Percentiles rank a stretch among this genome's conserved stretches.
phyloP scores from a whole-genome alignment of 208 protist species.

The Zelonia costaricensis region DNA sequence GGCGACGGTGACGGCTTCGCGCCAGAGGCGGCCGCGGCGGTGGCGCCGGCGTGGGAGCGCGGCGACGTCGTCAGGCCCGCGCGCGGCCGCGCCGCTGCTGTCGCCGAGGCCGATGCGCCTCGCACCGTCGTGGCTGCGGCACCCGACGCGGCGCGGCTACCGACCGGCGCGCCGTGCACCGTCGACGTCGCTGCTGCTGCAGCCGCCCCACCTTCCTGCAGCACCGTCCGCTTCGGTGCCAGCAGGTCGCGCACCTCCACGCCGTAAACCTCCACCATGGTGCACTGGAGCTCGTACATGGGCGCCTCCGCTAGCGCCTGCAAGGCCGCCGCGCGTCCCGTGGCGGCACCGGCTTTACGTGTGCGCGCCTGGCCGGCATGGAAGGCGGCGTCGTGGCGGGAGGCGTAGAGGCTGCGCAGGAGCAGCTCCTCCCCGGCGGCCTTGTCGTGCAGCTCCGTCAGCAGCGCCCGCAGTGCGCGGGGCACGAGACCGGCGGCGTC shows the following conservation, averaged over 20 bases:
- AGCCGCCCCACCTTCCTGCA: not conserved
- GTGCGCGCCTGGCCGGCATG: not conserved
- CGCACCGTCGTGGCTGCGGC: no score
- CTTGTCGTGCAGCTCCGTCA: slow-evolving; percentile 5
- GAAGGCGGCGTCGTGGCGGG: slow-evolving; percentile 7
- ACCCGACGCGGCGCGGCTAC: not conserved
- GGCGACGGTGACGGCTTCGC: no score
- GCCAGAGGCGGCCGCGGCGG: no score
- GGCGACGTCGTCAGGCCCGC: no score
- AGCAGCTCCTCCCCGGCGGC: slow-evolving; percentile 13
- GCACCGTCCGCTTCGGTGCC: slow-evolving; percentile 18
- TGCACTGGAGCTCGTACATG: slow-evolving; percentile 30
- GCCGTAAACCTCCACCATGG: slow-evolving; percentile 69
- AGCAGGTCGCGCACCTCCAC: slow-evolving; percentile 61
- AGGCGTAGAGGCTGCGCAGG: slow-evolving; percentile 20
- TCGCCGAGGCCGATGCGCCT: no score
- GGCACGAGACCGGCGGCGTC: slow-evolving; percentile 4
- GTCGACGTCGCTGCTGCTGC: not conserved
- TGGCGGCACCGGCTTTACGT: not conserved
- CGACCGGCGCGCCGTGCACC: no score
- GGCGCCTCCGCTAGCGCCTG: not conserved
- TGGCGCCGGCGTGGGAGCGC: no score
- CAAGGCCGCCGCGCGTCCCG: not conserved
- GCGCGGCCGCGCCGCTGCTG: no score
- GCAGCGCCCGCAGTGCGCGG: not conserved